Conservation (phyloP, 345 rosid genomes). For the Populus pruinosa region DNA sequence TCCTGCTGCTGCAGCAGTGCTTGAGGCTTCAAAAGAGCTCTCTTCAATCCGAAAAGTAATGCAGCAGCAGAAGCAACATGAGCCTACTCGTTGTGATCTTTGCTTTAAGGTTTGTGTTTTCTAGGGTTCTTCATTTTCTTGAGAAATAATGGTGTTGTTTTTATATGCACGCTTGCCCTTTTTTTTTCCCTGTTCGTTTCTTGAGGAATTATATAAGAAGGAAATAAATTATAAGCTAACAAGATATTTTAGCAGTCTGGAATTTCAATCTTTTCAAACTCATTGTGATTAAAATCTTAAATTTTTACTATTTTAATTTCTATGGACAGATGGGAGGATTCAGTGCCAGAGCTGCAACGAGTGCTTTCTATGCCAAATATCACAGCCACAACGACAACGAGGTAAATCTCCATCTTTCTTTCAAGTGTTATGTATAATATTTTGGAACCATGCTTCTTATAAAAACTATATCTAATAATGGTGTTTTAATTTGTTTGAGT, state of each 20-base stretch:
- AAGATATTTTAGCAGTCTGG: neutral
- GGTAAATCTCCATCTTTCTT: slow-evolving; percentile 11
- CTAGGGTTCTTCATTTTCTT: neutral
- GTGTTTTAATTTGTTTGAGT: neutral
- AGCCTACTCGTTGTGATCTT: slow-evolving; percentile 36
- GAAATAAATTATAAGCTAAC: neutral
- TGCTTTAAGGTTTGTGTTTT: slow-evolving; percentile 51
- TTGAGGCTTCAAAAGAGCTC: slow-evolving; percentile 58
- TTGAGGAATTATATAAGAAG: neutral
- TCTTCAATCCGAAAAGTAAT: slow-evolving; percentile 74
- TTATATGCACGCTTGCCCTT: neutral
- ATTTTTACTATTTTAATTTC: neutral
- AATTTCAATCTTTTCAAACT: neutral
- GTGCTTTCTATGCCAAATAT: slow-evolving; percentile 16
- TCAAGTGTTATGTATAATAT: neutral
- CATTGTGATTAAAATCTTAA: neutral
- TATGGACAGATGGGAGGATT: slow-evolving; percentile 16
- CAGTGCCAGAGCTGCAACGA: slow-evolving; percentile 19
- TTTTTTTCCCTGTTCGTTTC: slow-evolving; percentile 14
- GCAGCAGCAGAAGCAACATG: slow-evolving; percentile 21
- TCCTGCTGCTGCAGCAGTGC: neutral
- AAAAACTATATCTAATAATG: neutral
- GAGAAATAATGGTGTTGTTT: neutral
- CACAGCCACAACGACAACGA: slow-evolving; percentile 12
- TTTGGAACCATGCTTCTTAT: neutral